Base-by-base conservation (phyloP, 345 rosid species). In the Hibiscus mutabilis region DNA sequence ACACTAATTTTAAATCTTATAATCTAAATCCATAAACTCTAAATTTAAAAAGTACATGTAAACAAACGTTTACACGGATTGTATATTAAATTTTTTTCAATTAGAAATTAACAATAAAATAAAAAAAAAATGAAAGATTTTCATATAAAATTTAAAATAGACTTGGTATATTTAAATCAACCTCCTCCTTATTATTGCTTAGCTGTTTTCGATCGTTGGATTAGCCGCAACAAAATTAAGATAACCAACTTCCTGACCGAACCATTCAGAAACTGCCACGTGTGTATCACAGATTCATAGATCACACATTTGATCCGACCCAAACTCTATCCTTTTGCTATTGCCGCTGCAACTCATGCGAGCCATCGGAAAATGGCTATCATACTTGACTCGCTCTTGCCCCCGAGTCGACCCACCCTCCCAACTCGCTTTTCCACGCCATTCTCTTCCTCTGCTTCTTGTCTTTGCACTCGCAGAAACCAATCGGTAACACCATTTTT, bases 351-450 rank as follows among this genome's bases (percentile, higher is more conserved):
- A 16, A 19, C 31, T 65, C 35, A 42, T 65, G 60, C 25, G 46
- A 31, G 24, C 46, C 16, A 29, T 51, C 27, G 18, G 72, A 49
- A 44, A 69, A 69, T 69, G 62, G 29, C 72, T 52, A 22, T 14
- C 72, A 37, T 69, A 18, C 62, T 69, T 27, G 29, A 55, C 49
- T 31, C 62, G 62, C 62, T 69, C 72, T 13, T 56, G 0, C 62
- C 31, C 62, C 62, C 62, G 33, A 55, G 49, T 69, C 73, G 62
- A 33, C 73, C 33, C 31, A 56, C 51, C 33, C 18, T 53, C 2
- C 62, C 62, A 12, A 0, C 51, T 16, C 70, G 70, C 73, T 49
- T 22, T 19, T 31, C 73, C 13, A 21, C 51, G 33, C 61, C 73
- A 13, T 6, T 56, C 22, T 63, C 51, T 55, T 11, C 51, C n/a